phyloP scores from a whole-genome alignment of 2,329 filamentous ascomycete species.

The Fusarium sp. region DNA sequence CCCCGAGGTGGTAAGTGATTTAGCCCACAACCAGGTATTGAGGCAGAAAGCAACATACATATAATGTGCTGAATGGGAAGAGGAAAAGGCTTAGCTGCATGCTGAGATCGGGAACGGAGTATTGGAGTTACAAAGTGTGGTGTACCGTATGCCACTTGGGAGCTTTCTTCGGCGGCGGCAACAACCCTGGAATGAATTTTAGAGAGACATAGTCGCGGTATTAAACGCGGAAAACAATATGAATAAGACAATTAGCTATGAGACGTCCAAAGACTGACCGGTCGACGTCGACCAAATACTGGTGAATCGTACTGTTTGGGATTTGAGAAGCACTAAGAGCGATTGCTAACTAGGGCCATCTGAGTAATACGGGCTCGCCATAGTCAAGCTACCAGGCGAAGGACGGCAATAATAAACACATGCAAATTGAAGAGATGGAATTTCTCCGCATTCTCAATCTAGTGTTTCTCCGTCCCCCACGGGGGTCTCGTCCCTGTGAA shows the following conservation, averaged over 20 bases:
- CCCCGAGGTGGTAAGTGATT: constrained; percentile 71
- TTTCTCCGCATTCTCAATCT: constrained; percentile 35
- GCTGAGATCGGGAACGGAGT: constrained; percentile 36
- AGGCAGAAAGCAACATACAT: constrained; percentile 5
- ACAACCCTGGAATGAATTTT: constrained; percentile 7
- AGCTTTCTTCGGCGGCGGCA: neutral
- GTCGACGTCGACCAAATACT: neutral
- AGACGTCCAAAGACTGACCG: neutral
- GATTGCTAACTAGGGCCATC: neutral
- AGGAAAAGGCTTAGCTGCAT: constrained; percentile 11
- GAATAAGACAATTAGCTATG: neutral
- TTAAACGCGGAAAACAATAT: neutral
- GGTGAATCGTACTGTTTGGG: neutral
- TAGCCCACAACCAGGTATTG: neutral
- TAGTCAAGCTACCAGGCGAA: neutral
- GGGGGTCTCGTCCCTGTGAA: constrained; percentile 6
- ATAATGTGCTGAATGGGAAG: constrained; percentile 8
- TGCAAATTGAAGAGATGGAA: constrained; percentile 8
- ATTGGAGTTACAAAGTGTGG: constrained; percentile 40
- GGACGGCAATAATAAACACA: constrained; percentile 5
- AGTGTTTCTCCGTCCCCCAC: constrained; percentile 19
- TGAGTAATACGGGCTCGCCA: neutral
- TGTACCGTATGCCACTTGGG: constrained; percentile 1
- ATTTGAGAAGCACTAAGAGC: neutral
- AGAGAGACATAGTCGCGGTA: constrained; percentile 1